Evolutionary conservation across 1,284 basidiomycete species (phyloP), one percentile per base, ranked within the genome.

Genomic region (Marasmius oreades): DNA sequence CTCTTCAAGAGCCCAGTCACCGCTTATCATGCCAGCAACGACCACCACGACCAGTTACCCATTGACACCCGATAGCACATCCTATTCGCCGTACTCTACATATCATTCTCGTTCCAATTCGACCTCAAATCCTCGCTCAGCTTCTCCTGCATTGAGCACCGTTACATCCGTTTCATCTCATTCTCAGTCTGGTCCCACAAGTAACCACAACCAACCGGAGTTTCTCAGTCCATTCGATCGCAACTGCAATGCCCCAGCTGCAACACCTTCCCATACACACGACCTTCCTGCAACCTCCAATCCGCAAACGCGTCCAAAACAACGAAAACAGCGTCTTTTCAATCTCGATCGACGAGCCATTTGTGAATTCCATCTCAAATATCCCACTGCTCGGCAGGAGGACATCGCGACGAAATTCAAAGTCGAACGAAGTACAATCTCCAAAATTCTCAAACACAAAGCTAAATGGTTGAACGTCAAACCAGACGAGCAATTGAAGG

Each of bases 371-470:
- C 80, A 85, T 63, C 70, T 77, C 51, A 72, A 83, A 2, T 74
- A 90, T 64, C 87, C 87, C 0, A 79, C 80, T 57, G 77, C 81
- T 20, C 79, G 86, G 56, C 92, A 94, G 69, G 90, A 93, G 66
- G 88, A 92, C 64, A 92, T 95, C 63, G 93, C 89, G 0, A 71
- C 73, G 11, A 71, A 75, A 39, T 95, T 88, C 67, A 82, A 83
- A 53, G 88, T 95, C 55, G 93, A 95, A 68, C 85, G 93, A 51
- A 93, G 90, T 70, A 95, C 93, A n/a, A 90, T 95, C 67, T 92
- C 88, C 73, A 95, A 95, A 74, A 95, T 94, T 61, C 78, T 95
- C 60, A 95, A 94, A 68, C 75, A 90, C 65, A 91, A 90, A 71
- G 78, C 81, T 16, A 85, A 85, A 63, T 95, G 93, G 93, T 73